A percentile compares a stretch with the other conserved stretches of the same genome.
phyloP scores from a whole-genome alignment of 805 yeast species.

The Myxozyma neglecta region DNA sequence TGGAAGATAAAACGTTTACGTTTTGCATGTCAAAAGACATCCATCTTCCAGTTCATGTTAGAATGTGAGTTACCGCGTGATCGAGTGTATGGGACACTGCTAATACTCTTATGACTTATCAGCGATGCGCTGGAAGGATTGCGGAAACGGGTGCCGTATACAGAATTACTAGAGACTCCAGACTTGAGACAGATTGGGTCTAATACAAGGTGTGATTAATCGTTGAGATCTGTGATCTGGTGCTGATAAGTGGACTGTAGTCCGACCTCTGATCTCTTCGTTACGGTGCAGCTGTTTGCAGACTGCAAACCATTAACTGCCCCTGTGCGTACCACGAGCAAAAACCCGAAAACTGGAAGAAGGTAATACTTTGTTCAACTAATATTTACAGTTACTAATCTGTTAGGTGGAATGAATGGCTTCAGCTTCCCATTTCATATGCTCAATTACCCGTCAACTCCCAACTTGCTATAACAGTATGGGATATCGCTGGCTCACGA shows the following conservation, averaged over 20 bases:
- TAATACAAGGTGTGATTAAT: conserved; percentile 38
- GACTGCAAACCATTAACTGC: conserved; percentile 50
- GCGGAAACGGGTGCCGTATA: conserved; percentile 45
- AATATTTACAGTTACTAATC: background rate
- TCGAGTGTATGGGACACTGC: background rate
- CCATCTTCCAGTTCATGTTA: conserved; percentile 50
- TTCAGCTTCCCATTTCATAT: conserved; percentile 68
- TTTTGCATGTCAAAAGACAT: conserved; percentile 61
- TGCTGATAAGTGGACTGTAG: conserved; percentile 10
- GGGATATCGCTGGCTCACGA: conserved; percentile 62
- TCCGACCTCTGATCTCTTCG: conserved; percentile 41
- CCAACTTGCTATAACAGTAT: conserved; percentile 58
- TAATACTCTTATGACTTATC: conserved; percentile 1
- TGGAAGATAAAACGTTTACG: conserved; percentile 48
- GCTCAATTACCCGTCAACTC: conserved; percentile 68
- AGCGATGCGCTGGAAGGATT: conserved; percentile 49
- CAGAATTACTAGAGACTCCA: conserved; percentile 52
- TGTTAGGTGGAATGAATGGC: conserved; percentile 66
- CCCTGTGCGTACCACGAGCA: conserved; percentile 53
- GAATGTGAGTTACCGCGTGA: conserved; percentile 40
- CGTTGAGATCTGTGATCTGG: background rate
- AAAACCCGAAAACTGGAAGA: conserved; percentile 44
- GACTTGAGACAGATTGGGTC: conserved; percentile 46
- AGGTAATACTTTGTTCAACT: conserved; percentile 2
- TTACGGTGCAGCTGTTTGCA: conserved; percentile 49